Percentiles rank a stretch among this genome's conserved stretches.
These are phyloP conservation scores for Pseudohalonectria lignicola DNA, from an alignment of 2,329 filamentous ascomycete species.

Conservation along the genomic window DNA sequence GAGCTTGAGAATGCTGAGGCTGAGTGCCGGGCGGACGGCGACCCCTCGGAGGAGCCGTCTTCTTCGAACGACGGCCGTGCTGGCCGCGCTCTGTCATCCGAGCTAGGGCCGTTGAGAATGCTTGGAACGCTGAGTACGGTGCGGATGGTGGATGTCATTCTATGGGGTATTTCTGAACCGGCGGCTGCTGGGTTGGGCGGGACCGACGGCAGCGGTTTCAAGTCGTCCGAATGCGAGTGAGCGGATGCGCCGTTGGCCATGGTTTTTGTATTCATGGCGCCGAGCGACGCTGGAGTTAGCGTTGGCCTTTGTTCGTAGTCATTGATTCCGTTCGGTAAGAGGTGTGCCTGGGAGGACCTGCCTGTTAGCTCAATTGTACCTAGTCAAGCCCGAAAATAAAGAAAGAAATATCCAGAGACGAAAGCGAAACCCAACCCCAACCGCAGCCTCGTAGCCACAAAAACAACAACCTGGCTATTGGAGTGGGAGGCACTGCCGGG, in stretches of 20 bases:
- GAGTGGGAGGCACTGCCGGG: too few species aligned
- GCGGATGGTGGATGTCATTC: slow-evolving; percentile 39
- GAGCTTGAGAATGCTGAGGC: slow-evolving; percentile 46
- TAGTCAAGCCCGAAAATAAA: too few species aligned
- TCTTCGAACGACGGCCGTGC: slow-evolving; percentile 27
- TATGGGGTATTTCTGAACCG: slow-evolving; percentile 12
- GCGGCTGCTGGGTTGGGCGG: slow-evolving; percentile 8
- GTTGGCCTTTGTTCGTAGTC: slow-evolving; percentile 13
- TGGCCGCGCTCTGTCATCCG: slow-evolving; percentile 28
- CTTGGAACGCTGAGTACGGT: slow-evolving; percentile 48
- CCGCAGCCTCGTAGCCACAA: too few species aligned
- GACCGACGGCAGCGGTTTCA: slow-evolving; percentile 12
- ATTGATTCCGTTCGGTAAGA: too few species aligned
- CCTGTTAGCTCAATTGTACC: too few species aligned
- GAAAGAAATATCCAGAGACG: too few species aligned
- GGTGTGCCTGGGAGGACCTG: too few species aligned
- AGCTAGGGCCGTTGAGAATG: slow-evolving; percentile 46
- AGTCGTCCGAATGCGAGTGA: slow-evolving; percentile 8
- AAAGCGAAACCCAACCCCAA: too few species aligned
- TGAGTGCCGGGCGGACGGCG: slow-evolving; percentile 16
- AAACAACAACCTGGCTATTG: too few species aligned
- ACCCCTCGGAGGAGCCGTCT: slow-evolving; percentile 24
- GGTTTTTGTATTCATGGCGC: slow-evolving; percentile 24
- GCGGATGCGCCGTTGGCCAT: slow-evolving; percentile 19
- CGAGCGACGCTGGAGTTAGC: slow-evolving; percentile 25